A percentile compares a stretch with the other conserved stretches of the same genome.
Evolutionary conservation across 371 early-diverging fungal species (phyloP).

Genomic region (Mucor velutinosus): DNA sequence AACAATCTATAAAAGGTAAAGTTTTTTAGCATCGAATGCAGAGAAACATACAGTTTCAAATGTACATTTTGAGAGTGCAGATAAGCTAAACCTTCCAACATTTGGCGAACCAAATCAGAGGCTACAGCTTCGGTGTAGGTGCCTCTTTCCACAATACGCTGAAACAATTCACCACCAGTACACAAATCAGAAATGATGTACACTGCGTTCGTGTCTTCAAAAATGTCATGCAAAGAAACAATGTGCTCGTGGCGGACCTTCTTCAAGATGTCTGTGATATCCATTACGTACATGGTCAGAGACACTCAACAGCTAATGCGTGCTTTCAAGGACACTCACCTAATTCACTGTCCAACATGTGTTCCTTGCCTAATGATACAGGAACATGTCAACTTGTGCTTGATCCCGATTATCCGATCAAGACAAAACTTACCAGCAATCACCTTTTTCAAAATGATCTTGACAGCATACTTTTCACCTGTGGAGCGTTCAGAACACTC

Average conservation of each 20-base stretch:
- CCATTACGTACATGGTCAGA: background rate
- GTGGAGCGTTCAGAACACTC: constrained; percentile 55
- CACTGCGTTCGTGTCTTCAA: constrained; percentile 74
- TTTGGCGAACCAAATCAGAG: constrained; percentile 63
- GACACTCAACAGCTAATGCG: too few species aligned
- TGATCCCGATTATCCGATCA: constrained; percentile 3
- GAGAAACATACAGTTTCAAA: background rate
- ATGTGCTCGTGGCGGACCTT: constrained; percentile 78
- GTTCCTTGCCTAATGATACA: constrained; percentile 62
- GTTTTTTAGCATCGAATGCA: background rate
- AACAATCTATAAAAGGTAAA: constrained; percentile 54
- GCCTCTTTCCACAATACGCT: constrained; percentile 73
- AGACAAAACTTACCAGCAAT: constrained; percentile 39
- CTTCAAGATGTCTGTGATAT: constrained; percentile 63
- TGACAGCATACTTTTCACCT: constrained; percentile 72
- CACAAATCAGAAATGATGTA: constrained; percentile 83
- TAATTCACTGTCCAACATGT: constrained; percentile 84
- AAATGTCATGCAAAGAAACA: constrained; percentile 77
- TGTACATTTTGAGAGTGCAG: constrained; percentile 68
- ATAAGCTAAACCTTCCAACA: constrained; percentile 78
- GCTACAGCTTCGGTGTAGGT: constrained; percentile 76
- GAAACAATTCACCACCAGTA: constrained; percentile 85
- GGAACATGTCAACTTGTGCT: background rate
- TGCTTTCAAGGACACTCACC: constrained; percentile 16
- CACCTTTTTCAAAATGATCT: constrained; percentile 76